Percentiles rank a stretch among this genome's conserved stretches.
Evolutionary conservation across 768 basidiomycete genomes (phyloP).

Genomic region (Mycena vitilis): DNA sequence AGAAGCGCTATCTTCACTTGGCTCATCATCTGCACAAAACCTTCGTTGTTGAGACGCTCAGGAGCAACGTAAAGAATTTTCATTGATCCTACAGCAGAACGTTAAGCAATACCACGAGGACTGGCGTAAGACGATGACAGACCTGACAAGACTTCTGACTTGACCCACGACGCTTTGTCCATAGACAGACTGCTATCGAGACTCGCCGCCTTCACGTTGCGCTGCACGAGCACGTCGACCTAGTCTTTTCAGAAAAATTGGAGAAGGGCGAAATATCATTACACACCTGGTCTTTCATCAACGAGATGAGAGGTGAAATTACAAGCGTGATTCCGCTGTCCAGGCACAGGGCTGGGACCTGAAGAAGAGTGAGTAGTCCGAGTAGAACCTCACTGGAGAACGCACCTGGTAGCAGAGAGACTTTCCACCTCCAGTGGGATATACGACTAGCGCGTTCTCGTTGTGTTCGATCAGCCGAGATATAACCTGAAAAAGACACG

Average conservation of each 20-base stretch:
- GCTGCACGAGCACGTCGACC: constrained; percentile 46
- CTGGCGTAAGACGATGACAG: neutral
- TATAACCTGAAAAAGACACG: constrained; percentile 43
- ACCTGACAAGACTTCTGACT: constrained; percentile 46
- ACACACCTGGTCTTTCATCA: constrained; percentile 51
- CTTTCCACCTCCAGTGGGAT: constrained; percentile 52
- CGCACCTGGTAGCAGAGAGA: constrained; percentile 21
- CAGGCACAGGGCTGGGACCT: constrained; percentile 55
- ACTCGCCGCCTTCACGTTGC: constrained; percentile 51
- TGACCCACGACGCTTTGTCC: constrained; percentile 47
- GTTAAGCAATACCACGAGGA: neutral
- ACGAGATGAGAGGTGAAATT: constrained; percentile 49
- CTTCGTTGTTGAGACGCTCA: constrained; percentile 60
- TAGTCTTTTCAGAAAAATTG: constrained; percentile 37
- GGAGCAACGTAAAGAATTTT: constrained; percentile 64
- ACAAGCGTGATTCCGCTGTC: constrained; percentile 47
- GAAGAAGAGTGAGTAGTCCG: constrained; percentile 34
- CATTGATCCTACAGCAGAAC: constrained; percentile 44
- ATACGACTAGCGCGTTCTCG: constrained; percentile 55
- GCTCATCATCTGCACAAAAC: constrained; percentile 56
- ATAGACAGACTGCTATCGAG: constrained; percentile 52
- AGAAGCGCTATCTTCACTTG: constrained; percentile 56
- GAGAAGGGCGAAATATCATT: too few species aligned
- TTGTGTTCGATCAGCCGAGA: constrained; percentile 51
- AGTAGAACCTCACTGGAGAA: too few species aligned